Conservation (phyloP, 192 early-diverging fungal genomes). For the Rhizophagus prolifer region DNA sequence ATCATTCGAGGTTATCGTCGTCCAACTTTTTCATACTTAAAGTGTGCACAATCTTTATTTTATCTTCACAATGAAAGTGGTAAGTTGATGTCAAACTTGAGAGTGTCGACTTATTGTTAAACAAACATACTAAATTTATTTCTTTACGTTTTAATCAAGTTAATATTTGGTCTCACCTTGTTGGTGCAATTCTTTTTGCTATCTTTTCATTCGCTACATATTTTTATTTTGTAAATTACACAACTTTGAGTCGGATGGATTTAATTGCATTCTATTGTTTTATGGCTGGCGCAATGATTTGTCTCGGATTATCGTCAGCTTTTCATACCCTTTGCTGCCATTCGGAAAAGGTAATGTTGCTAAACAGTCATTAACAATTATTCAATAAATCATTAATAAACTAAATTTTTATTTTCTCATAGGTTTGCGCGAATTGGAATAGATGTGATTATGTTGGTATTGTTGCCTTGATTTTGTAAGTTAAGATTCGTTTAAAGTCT, state of each 20-base stretch:
- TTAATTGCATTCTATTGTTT: constrained; percentile 68
- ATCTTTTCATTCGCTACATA: constrained; percentile 47
- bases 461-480: constrained; percentile 70
- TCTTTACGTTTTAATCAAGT: constrained; percentile 33
- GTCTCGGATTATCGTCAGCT: constrained; percentile 72
- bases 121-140: background rate
- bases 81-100: constrained; percentile 2
- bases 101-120: background rate
- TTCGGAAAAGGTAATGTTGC: constrained; percentile 56
- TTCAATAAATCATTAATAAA: background rate
- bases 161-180: constrained; percentile 85
- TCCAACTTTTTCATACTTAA: constrained; percentile 69
- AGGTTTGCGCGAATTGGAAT: constrained; percentile 60
- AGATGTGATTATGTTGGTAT: constrained; percentile 93
- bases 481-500: constrained; percentile 22
- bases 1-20: constrained; percentile 77
- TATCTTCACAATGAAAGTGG: constrained; percentile 94
- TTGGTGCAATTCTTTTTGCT: constrained; percentile 65
- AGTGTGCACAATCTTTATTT: constrained; percentile 71
- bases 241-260: constrained; percentile 63
- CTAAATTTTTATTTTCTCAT: background rate
- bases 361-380: too few species aligned
- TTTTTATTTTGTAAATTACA: constrained; percentile 37
- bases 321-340: constrained; percentile 87
- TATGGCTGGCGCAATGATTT: constrained; percentile 66